Base-by-base conservation (phyloP, 306 rosid species). In the Macrotyloma uniflorum region DNA sequence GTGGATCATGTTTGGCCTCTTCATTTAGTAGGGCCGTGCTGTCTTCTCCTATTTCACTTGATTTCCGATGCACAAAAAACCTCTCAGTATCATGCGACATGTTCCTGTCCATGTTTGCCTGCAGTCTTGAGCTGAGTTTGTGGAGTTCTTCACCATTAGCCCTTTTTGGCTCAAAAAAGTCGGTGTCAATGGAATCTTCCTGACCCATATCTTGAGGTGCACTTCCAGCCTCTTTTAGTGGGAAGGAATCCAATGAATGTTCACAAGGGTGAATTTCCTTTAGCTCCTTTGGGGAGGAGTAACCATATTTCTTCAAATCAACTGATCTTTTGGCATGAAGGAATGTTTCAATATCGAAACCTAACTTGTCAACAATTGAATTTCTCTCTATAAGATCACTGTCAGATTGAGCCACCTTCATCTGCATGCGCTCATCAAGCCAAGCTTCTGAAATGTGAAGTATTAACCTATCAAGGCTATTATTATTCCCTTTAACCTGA, bases 361-460 rank as follows among this genome's bases (percentile, higher is more conserved):
- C 89, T 77, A 89, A 75, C 87, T 88, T 93, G 77, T 93, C 96
- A 43, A 93, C 91, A 68, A 90, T 79, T 33, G 91, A 85, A 26
- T 18, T 78, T 66, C 85, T 84, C 67, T 87, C 92, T 8, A 72
- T 50, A 67, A 84, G 36, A 77, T 82, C 63, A 13, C 62, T 71
- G 30, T 47, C 76, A 7, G 84, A 66, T 84, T 84, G 78, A 0
- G 83, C 79, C 50, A 77, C 53, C 86, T 85, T 88, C 97, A 88
- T 87, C 75, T 89, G 98, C 82, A 78, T 74, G 51, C 94, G 89
- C 85, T 93, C 97, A 33, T 93, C 98, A 45, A 93, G 90, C 98
- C 98, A 93, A 13, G 93, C 93, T 87, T 93, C 97, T 18, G 98
- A 91, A 69, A 93, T 85, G 65, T 88, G 91, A 66, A 89, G 93